phyloP scores from a whole-genome alignment of 495 filamentous ascomycete genomes.

The Trypethelium eluteriae region DNA sequence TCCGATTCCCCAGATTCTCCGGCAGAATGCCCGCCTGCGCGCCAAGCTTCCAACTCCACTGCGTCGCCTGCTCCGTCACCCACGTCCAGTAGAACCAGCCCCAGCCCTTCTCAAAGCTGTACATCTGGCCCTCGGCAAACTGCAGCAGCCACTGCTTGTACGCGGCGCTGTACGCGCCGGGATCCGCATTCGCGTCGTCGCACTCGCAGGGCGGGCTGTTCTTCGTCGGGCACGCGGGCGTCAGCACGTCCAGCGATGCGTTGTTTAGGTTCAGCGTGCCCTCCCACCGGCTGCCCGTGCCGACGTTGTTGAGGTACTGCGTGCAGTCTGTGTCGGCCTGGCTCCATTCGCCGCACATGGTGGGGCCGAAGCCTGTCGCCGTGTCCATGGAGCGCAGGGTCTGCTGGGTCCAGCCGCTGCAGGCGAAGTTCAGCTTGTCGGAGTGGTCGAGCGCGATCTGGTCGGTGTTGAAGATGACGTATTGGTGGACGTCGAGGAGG shows the following conservation, averaged over 20 bases:
- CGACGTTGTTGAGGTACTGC: constrained; percentile 79
- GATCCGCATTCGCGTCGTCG: constrained; percentile 63
- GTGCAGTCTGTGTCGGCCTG: constrained; percentile 98
- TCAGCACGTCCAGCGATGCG: constrained; percentile 46
- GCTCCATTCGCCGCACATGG: constrained; percentile 95
- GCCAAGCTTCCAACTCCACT: constrained; percentile 92
- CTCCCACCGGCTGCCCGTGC: constrained; percentile 81
- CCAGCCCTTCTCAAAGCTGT: constrained; percentile 78
- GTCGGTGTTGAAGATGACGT: constrained; percentile 59
- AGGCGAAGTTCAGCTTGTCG: constrained; percentile 78
- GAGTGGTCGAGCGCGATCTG: constrained; percentile 48
- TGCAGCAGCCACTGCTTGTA: constrained; percentile 84
- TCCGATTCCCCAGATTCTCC: constrained; percentile 61
- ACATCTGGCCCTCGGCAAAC: constrained; percentile 95
- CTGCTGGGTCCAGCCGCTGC: constrained; percentile 76
- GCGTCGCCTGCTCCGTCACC: constrained; percentile 67
- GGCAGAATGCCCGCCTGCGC: constrained; percentile 80
- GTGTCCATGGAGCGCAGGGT: constrained; percentile 60
- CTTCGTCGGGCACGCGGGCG: constrained; percentile 63
- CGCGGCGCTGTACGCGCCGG: constrained; percentile 53
- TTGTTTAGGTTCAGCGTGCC: constrained; percentile 63
- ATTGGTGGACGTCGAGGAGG: constrained; percentile 80
- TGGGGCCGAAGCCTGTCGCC: constrained; percentile 81
- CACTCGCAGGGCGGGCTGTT: constrained; percentile 57
- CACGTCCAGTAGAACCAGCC: constrained; percentile 99